A percentile compares a stretch with the other conserved stretches of the same genome.
Evolutionary conservation across 139 green algal genomes (phyloP).

Genomic region (Micractinium sp.): DNA sequence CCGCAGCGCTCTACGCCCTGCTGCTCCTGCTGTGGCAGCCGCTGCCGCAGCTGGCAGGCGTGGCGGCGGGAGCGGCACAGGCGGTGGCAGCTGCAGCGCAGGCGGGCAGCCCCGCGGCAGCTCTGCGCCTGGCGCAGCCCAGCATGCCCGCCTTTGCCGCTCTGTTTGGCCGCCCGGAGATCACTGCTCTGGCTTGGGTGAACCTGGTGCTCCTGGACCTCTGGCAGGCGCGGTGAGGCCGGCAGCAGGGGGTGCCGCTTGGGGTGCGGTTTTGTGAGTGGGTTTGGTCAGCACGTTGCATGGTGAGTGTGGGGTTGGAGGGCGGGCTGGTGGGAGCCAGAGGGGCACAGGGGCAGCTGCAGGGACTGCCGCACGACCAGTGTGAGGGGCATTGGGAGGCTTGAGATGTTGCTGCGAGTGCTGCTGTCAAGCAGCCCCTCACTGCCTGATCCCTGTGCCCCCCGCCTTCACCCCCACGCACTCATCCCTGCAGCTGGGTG

Average conservation of each 20-base stretch:
- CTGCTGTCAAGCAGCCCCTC: too few relatives aligned
- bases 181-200: conserved; percentile 74
- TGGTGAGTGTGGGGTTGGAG: too few relatives aligned
- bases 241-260: background rate
- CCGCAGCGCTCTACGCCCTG: conserved; percentile 39
- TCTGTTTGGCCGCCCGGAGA: conserved; percentile 43
- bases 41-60: conserved; percentile 28
- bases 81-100: background rate
- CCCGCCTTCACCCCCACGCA: background rate
- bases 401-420: too few relatives aligned
- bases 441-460: too few relatives aligned
- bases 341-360: background rate
- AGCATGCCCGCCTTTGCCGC: conserved; percentile 51
- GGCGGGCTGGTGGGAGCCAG: background rate
- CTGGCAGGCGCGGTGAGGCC: conserved; percentile 72
- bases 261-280: background rate
- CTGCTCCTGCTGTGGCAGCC: conserved; percentile 17
- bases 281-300: too few relatives aligned
- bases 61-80: background rate
- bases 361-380: too few relatives aligned
- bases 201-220: conserved; percentile 88
- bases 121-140: conserved; percentile 7
- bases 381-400: too few relatives aligned
- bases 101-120: background rate
- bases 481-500: conserved; percentile 62